phyloP scores from a whole-genome alignment of 2,329 filamentous ascomycete species.

The Atkinsonella texensis region DNA sequence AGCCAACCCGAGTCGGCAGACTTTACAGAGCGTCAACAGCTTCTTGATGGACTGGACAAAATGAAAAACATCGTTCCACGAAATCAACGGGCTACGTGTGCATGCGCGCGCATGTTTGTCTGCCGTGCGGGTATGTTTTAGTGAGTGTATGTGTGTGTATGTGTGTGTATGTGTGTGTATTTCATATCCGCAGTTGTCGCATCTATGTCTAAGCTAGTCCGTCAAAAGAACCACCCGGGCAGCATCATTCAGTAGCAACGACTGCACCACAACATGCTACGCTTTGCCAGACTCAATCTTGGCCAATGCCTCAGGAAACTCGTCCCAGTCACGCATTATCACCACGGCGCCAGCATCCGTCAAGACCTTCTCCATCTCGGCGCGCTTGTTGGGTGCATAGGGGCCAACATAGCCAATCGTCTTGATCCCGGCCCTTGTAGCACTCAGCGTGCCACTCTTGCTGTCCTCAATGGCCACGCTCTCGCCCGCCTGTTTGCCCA shows the following conservation, averaged over 20 bases:
- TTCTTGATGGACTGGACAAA: constrained; percentile 58
- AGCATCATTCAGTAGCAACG: not conserved
- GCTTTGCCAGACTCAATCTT: constrained; percentile 30
- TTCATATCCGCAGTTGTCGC: not conserved
- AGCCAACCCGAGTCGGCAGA: constrained; percentile 73
- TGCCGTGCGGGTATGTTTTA: no score
- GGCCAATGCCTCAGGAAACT: constrained; percentile 37
- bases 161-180: no score
- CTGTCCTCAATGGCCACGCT: constrained; percentile 79
- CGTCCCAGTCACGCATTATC: constrained; percentile 48
- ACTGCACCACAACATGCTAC: not conserved
- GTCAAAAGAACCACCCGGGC: not conserved
- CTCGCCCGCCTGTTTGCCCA: constrained; percentile 60
- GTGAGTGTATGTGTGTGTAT: no score
- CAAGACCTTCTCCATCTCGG: constrained; percentile 52
- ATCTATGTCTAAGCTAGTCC: not conserved
- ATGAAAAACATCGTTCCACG: constrained; percentile 8
- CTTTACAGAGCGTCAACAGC: constrained; percentile 82
- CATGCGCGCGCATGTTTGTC: no score
- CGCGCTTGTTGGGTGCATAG: constrained; percentile 49
- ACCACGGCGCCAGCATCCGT: constrained; percentile 48
- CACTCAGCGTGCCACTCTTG: constrained; percentile 69
- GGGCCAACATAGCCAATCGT: constrained; percentile 79
- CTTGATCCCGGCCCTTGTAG: constrained; percentile 62
- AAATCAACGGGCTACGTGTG: no score